Base-by-base conservation (phyloP, 768 basidiomycete species). In the Phaeolepiota aurea region DNA sequence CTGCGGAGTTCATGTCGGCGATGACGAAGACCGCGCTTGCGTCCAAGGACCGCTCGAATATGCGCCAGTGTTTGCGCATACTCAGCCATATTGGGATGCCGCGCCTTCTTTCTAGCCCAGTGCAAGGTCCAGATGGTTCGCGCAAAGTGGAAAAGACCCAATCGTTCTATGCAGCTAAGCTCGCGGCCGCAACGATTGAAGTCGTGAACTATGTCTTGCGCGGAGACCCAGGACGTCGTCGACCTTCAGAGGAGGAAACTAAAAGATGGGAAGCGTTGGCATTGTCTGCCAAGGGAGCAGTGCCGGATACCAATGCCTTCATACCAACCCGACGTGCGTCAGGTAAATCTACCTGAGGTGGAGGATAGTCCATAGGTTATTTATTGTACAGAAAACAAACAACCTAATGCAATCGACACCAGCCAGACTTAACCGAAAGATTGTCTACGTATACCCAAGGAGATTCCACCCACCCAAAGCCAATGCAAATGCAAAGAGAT, bases 21-120 rank as follows among this genome's bases (percentile, higher is more conserved):
- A 59, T 87, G 48, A 53, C 79, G 41, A 74, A 76, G 16, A 69
- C 76, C 1, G 80, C 85, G n/a, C 50, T 76, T 32, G 65, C 64
- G 10, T 72, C 71, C 15, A 62, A 64, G 16, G 71, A 75, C 44
- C 54, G 57, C 11, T 68, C 70, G 21, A 63, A 77, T 50, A 62
- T 76, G 50, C 71, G 75, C 16, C 81, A 85, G 49, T 72, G 69
- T 43, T 49, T 86, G 41, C 73, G 84, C 25, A 73, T 89, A 3
- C 54, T 76, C 5, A 57, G 68, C 44, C 57, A 71, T 49, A 56
- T 79, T 33, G 69, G 72, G 28, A 55, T 64, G 5, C 62, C 62
- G 19, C 43, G 37, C 13, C 50, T 77, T 19, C 54, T 75, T 20
- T 48, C 38, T 19, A 32, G 33, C 41, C 55, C 32, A 45, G 50